Evolutionary conservation across 2,329 filamentous ascomycete species (phyloP), one percentile per base, ranked within the genome.

Genomic region (Beauveria brongniartii): DNA sequence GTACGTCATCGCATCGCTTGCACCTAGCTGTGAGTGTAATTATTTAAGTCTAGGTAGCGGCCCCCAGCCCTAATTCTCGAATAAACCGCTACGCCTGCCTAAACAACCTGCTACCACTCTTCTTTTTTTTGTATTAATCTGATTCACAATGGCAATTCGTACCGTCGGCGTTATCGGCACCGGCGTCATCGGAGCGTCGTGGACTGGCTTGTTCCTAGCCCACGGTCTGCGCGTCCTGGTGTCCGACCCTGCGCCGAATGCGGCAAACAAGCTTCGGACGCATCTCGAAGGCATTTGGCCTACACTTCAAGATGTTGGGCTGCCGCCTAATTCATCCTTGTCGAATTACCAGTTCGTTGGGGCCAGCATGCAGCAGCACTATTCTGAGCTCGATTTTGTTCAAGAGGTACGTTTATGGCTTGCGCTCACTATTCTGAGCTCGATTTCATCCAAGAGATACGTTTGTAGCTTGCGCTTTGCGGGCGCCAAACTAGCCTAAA

Each of bases 241-340:
- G 20, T 75, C 72, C n/a, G 75, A 78, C 61, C 73, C 75, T 55
- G 73, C 71, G 7, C 67, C 70, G 14, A 68, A 69, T 22, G 70
- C 75, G 2, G 68, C 73, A 57, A 64, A 65, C 41, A 70, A 67
- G 28, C 66, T 75, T 28, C 22, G 14, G 7, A 59, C 37, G 20
- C 5, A 46, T 46, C 43, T 46, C 9, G 3, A 46, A 46, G 12
- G 43, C 43, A 46, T 46, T 22, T 46, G 43, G 43, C 43, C 43
- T 22, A 46, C 43, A 10, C 43, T 46, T 46, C 8, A 46, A 22
- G 20, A 46, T 14, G 43, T 46, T 14, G 43, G 43, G 9, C 18
- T 46, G 10, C 3, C 43, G 20, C 43, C 43, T 1, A 46, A 14
- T 7, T n/a, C 43, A 4, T 46, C 43, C 43, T 12, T 46, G 43